These are phyloP conservation scores for Termitomyces sp. DNA, from an alignment of 768 basidiomycete species.

Conservation along the genomic window DNA sequence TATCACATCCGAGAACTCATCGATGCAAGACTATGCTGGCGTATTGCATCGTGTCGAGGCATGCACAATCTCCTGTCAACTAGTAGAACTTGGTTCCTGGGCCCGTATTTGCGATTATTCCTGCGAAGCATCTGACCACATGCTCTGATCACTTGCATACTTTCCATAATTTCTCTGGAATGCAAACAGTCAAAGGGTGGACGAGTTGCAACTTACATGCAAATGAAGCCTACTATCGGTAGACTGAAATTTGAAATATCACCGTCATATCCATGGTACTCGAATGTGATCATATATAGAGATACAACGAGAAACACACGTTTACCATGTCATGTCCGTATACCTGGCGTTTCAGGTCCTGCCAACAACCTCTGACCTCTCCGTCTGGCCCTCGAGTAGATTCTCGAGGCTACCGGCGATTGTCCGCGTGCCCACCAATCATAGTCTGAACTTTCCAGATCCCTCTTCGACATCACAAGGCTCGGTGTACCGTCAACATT, in stretches of 20 bases:
- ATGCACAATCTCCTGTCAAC: no score
- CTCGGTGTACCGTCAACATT: neutral
- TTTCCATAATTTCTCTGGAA: no score
- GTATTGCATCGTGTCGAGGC: no score
- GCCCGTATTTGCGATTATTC: no score
- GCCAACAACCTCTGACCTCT: neutral
- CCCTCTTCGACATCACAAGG: neutral
- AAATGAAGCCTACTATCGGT: neutral
- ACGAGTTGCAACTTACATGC: neutral
- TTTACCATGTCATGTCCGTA: slow-evolving; percentile 7
- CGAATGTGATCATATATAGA: neutral
- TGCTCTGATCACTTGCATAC: no score
- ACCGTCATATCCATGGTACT: neutral
- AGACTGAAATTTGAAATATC: neutral
- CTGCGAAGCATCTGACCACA: no score
- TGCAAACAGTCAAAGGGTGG: no score
- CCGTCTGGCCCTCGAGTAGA: slow-evolving; percentile 5
- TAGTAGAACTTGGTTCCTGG: no score
- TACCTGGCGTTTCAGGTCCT: neutral
- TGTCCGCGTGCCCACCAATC: slow-evolving; percentile 2
- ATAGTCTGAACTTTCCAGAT: neutral
- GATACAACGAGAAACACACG: neutral
- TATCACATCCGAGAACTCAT: no score
- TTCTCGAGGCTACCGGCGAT: slow-evolving; percentile 8
- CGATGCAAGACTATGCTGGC: no score